Base-by-base conservation (phyloP, 2,329 filamentous ascomycete genomes). In the Aureobasidium sp. region DNA sequence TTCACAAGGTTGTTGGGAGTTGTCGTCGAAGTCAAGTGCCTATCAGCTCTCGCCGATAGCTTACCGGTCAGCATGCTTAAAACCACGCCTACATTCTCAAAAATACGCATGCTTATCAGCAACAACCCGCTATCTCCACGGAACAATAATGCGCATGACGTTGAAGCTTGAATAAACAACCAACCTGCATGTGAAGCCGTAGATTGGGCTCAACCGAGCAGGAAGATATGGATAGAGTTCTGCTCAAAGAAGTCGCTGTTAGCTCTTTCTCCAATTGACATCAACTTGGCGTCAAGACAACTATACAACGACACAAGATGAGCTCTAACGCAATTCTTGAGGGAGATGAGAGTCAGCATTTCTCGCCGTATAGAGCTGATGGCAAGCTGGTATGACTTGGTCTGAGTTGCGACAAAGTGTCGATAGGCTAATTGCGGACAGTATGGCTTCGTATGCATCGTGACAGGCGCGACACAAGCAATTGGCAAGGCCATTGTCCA, bases 391-490 rank as follows among this genome's bases (percentile, higher is more conserved):
- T 81, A 65, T 64, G 77, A 49, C 21, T 21, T 21, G 21, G 1
- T 21, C 21, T 21, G 21, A 21, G 21, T 21, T 21, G 21, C 21
- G 21, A 21, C 1, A 21, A 21, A 21, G 21, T 21, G 1, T 1
- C 21, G 13, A 11, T 16, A 5, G 5, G 30, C 36, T 51, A 45
- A 61, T 44, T 6, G 5, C 5, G 30, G 47, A 13, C 64, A 84
- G 78, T 84, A 86, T 71, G 84, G 84, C 48, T 86, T 86, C 66
- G 81, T 86, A 25, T 86, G 84, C 66, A 79, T 87, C 16, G 84
- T 87, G 5, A 85, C 83, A 0, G 83, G 84, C 14, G 82, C 84
- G 29, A 81, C 81, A 1, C 82, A 85, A 67, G 81, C 84, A 2
- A 78, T 87, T 14, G 84, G 84, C 9, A 78, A 78, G 66, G 83